Percentiles rank a stretch among this genome's conserved stretches.
Evolutionary conservation across 164 flowering plant species (phyloP).

Genomic region (Macadamia tetraphylla): DNA sequence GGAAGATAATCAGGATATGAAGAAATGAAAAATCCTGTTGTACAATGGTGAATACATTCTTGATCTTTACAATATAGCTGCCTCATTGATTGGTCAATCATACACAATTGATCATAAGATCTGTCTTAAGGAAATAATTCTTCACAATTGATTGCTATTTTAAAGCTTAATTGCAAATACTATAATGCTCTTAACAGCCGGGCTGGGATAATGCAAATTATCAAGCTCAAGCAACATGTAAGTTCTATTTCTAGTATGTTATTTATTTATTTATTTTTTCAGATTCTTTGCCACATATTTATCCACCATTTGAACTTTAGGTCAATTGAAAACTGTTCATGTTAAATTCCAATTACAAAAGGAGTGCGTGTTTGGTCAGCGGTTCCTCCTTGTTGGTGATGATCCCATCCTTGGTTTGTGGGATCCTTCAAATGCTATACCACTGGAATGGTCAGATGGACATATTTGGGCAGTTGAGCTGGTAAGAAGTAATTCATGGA

Average conservation of each 20-base stretch:
- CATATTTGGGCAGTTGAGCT: constrained; percentile 65
- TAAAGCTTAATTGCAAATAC: background rate
- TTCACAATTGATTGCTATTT: background rate
- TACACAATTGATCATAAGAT: too few relatives aligned
- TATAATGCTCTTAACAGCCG: constrained; percentile 18
- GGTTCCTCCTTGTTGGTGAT: constrained; percentile 61
- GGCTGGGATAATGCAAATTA: constrained; percentile 11
- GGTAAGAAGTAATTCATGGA: constrained; percentile 35
- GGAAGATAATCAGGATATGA: too few relatives aligned
- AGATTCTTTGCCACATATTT: background rate
- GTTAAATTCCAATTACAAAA: constrained; percentile 60
- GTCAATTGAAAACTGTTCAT: constrained; percentile 33
- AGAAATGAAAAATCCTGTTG: too few relatives aligned
- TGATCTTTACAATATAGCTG: too few relatives aligned
- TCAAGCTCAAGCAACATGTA: constrained; percentile 12
- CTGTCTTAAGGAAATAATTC: too few relatives aligned
- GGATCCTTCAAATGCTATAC: constrained; percentile 58
- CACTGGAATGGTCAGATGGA: constrained; percentile 79
- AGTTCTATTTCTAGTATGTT: background rate
- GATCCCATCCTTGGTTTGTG: constrained; percentile 65
- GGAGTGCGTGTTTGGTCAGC: constrained; percentile 74
- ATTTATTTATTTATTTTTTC: background rate
- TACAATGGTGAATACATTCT: too few relatives aligned
- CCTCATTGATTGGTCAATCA: too few relatives aligned
- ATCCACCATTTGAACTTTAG: constrained; percentile 16